phyloP scores from a whole-genome alignment of 257 asterid species.

The Solanum chiquidenum region DNA sequence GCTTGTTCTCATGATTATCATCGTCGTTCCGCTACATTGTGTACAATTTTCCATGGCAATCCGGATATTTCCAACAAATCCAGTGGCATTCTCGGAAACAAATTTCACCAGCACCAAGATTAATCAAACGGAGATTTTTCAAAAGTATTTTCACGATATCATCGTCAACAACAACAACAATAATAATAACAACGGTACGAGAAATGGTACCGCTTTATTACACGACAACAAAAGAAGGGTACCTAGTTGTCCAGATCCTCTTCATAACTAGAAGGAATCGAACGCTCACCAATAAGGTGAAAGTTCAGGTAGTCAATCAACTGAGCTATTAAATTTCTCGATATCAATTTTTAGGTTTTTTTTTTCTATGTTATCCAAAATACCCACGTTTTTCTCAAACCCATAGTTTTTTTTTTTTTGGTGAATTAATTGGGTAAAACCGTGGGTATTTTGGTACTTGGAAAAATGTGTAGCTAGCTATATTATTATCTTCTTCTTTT shows the following conservation, averaged over 20 bases:
- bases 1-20: slow-evolving; percentile 11
- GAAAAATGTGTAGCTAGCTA: background rate
- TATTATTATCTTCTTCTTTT: background rate
- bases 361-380: slow-evolving; percentile 31
- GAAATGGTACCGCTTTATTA: slow-evolving; percentile 17
- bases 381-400: slow-evolving; percentile 56
- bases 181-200: slow-evolving; percentile 1
- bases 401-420: background rate
- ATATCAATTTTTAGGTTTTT: background rate
- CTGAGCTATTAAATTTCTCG: background rate
- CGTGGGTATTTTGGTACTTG: slow-evolving; percentile 72
- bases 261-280: slow-evolving; percentile 33
- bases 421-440: slow-evolving; percentile 31
- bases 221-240: slow-evolving; percentile 49
- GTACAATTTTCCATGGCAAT: slow-evolving; percentile 32
- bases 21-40: slow-evolving; percentile 25
- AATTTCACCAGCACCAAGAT: background rate
- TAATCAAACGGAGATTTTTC: slow-evolving; percentile 31
- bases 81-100: slow-evolving; percentile 9
- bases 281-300: background rate
- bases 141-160: slow-evolving; percentile 22
- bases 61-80: slow-evolving; percentile 29
- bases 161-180: slow-evolving; percentile 8
- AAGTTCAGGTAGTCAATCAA: background rate
- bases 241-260: slow-evolving; percentile 96